phyloP scores from a whole-genome alignment of 805 yeast genomes.

The Groenewaldozyma salmanticensis region DNA sequence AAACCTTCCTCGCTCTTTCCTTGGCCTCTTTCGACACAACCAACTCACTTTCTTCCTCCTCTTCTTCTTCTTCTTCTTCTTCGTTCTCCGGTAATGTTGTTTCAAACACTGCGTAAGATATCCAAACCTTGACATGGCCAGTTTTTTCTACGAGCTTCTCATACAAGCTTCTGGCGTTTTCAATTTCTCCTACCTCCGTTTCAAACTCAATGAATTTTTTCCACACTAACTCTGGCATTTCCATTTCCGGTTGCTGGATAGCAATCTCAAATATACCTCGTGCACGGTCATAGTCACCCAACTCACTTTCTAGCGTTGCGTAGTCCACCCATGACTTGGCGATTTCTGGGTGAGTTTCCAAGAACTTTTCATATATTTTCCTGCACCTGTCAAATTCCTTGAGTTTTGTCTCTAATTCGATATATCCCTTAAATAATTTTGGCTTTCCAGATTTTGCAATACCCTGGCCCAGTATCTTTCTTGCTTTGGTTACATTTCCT shows the following conservation, averaged over 20 bases:
- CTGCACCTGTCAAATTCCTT: slow-evolving; percentile 79
- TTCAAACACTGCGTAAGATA: slow-evolving; percentile 63
- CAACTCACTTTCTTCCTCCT: slow-evolving; percentile 38
- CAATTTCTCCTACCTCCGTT: slow-evolving; percentile 50
- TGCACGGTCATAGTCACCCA: slow-evolving; percentile 65
- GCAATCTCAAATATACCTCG: slow-evolving; percentile 53
- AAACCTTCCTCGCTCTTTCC: slow-evolving; percentile 43
- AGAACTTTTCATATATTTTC: slow-evolving; percentile 54
- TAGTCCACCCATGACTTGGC: slow-evolving; percentile 49
- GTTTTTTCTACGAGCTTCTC: slow-evolving; percentile 30
- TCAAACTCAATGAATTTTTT: slow-evolving; percentile 46
- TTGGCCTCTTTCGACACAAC: slow-evolving; percentile 43
- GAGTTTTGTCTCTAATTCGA: slow-evolving; percentile 52
- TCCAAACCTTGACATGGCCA: slow-evolving; percentile 40
- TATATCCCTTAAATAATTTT: slow-evolving; percentile 53
- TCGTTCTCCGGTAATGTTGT: slow-evolving; percentile 45
- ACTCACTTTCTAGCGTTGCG: slow-evolving; percentile 54
- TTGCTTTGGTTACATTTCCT: slow-evolving; percentile 38
- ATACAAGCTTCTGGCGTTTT: slow-evolving; percentile 44
- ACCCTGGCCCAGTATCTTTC: slow-evolving; percentile 63
- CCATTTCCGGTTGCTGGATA: slow-evolving; percentile 22
- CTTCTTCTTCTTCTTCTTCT: slow-evolving; percentile 30
- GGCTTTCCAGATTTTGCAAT: slow-evolving; percentile 51
- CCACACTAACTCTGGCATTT: slow-evolving; percentile 26
- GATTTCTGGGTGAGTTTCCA: slow-evolving; percentile 39